Percentiles rank a stretch among this genome's conserved stretches.
phyloP scores from a whole-genome alignment of 345 rosid genomes.

The Pseudoturritis turrita region DNA sequence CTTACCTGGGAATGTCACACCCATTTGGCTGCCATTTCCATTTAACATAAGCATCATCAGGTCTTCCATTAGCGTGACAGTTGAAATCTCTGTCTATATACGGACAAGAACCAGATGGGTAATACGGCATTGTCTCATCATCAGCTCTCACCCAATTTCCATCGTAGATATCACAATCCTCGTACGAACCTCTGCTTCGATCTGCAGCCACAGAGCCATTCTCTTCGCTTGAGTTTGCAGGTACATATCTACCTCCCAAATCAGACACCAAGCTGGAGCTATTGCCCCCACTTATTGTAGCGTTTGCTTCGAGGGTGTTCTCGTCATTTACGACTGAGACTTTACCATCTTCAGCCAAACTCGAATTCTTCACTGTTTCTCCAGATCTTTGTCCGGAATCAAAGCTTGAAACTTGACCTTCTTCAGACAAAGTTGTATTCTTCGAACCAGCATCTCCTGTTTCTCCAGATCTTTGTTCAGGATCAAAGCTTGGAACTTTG shows the following conservation, averaged over 20 bases:
- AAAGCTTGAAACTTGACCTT: constrained; percentile 28
- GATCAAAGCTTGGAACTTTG: constrained; percentile 28
- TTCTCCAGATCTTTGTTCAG: constrained; percentile 23
- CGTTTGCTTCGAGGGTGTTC: constrained; percentile 24
- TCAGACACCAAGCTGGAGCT: constrained; percentile 30
- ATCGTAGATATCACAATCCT: constrained; percentile 63
- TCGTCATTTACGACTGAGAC: background rate
- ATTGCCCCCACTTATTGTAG: background rate
- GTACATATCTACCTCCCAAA: constrained; percentile 8
- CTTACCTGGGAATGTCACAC: constrained; percentile 64
- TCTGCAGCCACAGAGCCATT: background rate
- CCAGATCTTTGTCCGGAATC: constrained; percentile 23
- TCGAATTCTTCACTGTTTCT: constrained; percentile 5
- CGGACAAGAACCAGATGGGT: constrained; percentile 77
- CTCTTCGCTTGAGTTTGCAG: constrained; percentile 14
- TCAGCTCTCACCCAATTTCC: constrained; percentile 65
- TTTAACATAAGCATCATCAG: constrained; percentile 59
- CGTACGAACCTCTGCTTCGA: constrained; percentile 25
- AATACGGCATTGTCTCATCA: constrained; percentile 64
- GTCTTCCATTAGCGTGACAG: constrained; percentile 69
- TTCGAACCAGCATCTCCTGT: constrained; percentile 1
- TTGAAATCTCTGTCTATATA: constrained; percentile 68
- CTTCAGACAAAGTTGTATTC: constrained; percentile 5
- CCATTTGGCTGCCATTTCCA: constrained; percentile 91
- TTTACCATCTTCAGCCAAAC: background rate